phyloP scores from a whole-genome alignment of 2,329 filamentous ascomycete species.

The Fusarium protoensiforme region DNA sequence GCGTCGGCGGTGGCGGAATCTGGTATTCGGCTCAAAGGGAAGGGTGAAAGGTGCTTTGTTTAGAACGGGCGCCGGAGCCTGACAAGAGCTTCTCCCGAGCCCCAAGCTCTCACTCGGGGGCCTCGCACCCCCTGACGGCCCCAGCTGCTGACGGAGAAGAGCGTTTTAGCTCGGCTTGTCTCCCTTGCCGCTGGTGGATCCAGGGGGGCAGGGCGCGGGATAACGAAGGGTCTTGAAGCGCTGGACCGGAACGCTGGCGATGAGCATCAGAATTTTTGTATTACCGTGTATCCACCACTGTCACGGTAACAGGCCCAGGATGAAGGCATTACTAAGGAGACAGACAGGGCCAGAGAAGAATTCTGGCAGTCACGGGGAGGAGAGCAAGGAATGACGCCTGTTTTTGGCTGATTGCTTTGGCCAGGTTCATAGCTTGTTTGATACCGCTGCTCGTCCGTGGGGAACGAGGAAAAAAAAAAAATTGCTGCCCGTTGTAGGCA shows the following conservation, averaged over 20 bases:
- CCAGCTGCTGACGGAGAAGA: constrained; percentile 20
- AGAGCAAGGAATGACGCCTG: constrained; percentile 2
- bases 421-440: constrained; percentile 24
- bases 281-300: constrained; percentile 19
- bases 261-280: constrained; percentile 16
- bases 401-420: constrained; percentile 5
- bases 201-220: constrained; percentile 27
- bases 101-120: neutral
- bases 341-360: neutral
- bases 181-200: constrained; percentile 40
- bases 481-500: constrained; percentile 11
- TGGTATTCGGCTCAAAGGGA: constrained; percentile 40
- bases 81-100: neutral
- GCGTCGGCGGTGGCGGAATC: constrained; percentile 41
- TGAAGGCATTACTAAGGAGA: neutral
- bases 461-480: constrained; percentile 22
- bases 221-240: constrained; percentile 28
- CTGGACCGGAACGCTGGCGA: constrained; percentile 34
- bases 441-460: constrained; percentile 4
- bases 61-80: constrained; percentile 15
- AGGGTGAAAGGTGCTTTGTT: neutral
- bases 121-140: constrained; percentile 20
- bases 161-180: constrained; percentile 41
- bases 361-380: neutral
- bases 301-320: neutral